Base-by-base conservation (phyloP, 768 basidiomycete genomes). In the Tylopilus plumbeoviolaceoides region DNA sequence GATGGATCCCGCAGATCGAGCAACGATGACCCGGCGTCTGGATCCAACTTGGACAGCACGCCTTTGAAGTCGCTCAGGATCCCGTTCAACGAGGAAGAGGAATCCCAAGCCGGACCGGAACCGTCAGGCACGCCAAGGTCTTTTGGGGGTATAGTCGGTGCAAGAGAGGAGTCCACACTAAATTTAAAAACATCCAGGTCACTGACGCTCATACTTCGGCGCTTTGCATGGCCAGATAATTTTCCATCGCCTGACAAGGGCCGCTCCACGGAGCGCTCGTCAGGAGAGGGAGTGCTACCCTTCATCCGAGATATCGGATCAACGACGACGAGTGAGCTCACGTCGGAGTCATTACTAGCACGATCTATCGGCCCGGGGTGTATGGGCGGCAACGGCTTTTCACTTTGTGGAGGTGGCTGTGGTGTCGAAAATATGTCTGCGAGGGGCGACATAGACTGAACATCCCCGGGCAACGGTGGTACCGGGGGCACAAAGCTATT, bases 1-100 rank as follows among this genome's bases (percentile, higher is more conserved):
- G 82, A 80, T 7, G 86, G 86, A 65, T 88, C 84, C 55, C 72
- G 76, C 42, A 91, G 78, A 64, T 84, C 84, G 51, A 91, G 72
- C 21, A 75, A 66, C 43, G 79, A 68, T 27, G 78, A 66, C 38
- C 70, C 69, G 43, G 76, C 73, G 33, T 76, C 72, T 44, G 83
- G 77, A 57, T 85, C 87, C 55, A 89, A 70, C 54, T 84, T 80
- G 56, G 79, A 80, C 51, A 90, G 74, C 68, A 85, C 81, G 51
- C 85, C 87, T 69, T 81, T 79, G 70, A 92, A 85, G 54, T 90
- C 84, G 58, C 78, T 80, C 45, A 91, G 72, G 56, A 91, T 79
- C 38, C 83, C 85, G 63, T 74, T 76, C 33, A 88, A 68, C 5
- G 79, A 72, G 50, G 68, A 51, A 17, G 73, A 70, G 44, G 67